phyloP scores from a whole-genome alignment of 2,329 filamentous ascomycete genomes.

The Cytospora leucostoma region DNA sequence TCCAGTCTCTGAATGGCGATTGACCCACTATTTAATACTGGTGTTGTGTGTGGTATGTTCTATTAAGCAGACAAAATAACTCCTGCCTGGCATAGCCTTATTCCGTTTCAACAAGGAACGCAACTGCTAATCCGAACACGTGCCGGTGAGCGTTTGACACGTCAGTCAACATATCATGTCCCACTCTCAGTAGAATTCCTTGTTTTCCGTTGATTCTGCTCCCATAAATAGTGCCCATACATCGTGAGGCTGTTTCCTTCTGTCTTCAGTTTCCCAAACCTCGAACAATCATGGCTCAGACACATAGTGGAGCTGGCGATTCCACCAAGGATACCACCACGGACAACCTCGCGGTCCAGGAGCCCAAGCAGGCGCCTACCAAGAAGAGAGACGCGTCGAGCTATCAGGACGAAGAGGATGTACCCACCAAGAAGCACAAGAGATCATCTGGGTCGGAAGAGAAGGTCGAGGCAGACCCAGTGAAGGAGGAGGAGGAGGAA shows the following conservation, averaged over 20 bases:
- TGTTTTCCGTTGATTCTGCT: not conserved
- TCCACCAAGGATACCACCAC: not conserved
- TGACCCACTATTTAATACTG: too few relatives aligned
- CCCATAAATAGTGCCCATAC: not conserved
- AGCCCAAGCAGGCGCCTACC: not conserved
- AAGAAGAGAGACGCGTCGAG: conserved; percentile 13
- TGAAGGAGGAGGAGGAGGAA: not conserved
- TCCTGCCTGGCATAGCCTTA: too few relatives aligned
- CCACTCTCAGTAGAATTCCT: not conserved
- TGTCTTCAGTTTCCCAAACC: too few relatives aligned
- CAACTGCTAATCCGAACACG: too few relatives aligned
- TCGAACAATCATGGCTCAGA: not conserved
- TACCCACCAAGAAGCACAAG: conserved; percentile 4
- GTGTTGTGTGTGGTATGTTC: too few relatives aligned
- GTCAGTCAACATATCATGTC: not conserved
- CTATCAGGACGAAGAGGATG: not conserved
- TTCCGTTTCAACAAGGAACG: too few relatives aligned
- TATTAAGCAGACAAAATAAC: too few relatives aligned
- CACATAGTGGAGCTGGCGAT: not conserved
- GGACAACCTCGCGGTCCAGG: not conserved
- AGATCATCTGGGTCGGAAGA: not conserved
- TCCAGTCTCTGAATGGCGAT: too few relatives aligned
- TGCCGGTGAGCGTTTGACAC: too few relatives aligned
- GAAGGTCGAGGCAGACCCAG: not conserved
- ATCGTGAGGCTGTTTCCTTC: not conserved